phyloP scores from a whole-genome alignment of 306 rosid species.

The Ceratonia siliqua region DNA sequence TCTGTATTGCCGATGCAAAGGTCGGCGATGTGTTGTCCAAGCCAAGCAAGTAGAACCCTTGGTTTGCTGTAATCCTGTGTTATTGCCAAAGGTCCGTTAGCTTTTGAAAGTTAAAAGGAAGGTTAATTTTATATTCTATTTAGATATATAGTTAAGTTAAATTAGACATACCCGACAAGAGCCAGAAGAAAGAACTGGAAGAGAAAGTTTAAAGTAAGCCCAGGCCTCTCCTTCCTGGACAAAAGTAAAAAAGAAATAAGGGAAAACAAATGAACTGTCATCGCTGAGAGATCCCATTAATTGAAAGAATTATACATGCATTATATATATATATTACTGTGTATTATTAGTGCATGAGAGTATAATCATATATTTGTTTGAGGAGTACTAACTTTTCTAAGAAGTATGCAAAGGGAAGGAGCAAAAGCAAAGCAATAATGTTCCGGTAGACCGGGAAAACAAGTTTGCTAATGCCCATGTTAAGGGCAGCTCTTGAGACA shows the following conservation, averaged over 20 bases:
- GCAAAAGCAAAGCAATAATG: conserved; percentile 82
- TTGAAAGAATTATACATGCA: too few species aligned
- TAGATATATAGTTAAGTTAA: background rate
- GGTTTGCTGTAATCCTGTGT: conserved; percentile 92
- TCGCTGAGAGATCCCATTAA: too few species aligned
- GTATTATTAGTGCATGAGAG: too few species aligned
- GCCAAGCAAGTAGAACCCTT: conserved; percentile 97
- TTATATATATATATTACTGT: too few species aligned
- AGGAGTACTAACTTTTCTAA: conserved; percentile 59
- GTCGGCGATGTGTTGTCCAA: conserved; percentile 95
- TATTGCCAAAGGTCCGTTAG: background rate
- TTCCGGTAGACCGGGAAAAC: conserved; percentile 85
- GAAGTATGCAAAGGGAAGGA: conserved; percentile 82
- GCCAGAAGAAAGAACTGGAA: conserved; percentile 84
- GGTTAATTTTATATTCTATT: background rate
- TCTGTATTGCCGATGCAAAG: conserved; percentile 93
- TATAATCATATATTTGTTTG: background rate
- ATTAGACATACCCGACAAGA: conserved; percentile 72
- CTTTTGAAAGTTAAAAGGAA: background rate
- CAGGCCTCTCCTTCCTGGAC: conserved; percentile 89
- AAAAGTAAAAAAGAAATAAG: background rate
- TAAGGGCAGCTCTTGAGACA: conserved; percentile 84
- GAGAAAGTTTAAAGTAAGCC: conserved; percentile 58
- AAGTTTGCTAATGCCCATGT: conserved; percentile 88
- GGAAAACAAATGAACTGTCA: background rate